Base-by-base conservation (phyloP, 257 asterid species). In the Solanum okadae region DNA sequence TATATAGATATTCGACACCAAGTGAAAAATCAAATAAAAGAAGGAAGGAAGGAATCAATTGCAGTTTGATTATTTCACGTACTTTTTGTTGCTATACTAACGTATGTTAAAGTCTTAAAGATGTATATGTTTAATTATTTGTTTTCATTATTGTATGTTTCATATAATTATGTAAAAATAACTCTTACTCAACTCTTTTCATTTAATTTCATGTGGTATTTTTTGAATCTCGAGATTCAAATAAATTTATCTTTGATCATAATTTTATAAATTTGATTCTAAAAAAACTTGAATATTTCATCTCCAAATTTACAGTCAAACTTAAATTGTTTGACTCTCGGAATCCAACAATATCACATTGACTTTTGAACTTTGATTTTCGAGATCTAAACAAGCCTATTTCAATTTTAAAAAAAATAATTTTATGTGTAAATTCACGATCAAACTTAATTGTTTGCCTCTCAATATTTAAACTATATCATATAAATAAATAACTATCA, bases 181-280 rank as follows among this genome's bases (percentile, higher is more conserved):
- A 3, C 22, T 29, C 35, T 0, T 25, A 25, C 9, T 65, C 27
- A 22, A 22, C 25, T 15, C 22, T 49, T 49, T 49, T 2, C 0
- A 34, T 34, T 34, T 34, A 34, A 34, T 34, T 34, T 34, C 35
- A 34, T 22, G 68, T 22, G 68, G 2, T 20, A 63, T 10, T 23
- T 61, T 23, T 23, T 0, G 0, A 23, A 4, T 63, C 0, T 23
- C 0, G 7, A 63, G 0, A 63, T 63, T 63, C 0, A 63, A 23
- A 63, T 2, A 63, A 63, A 9, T 63, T 1, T 63, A 23, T 61
- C 0, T 63, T 23, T 56, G 0, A 23, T 10, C 0, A 23, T 63
- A 63, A 2, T 8, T 63, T 23, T 63, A 23, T 63, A 61, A 3
- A 56, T 56, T 42, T 42, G 49, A 44, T 34, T 33, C 34, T 4